phyloP scores from a whole-genome alignment of 805 yeast genomes.

The Ogataea saltuana region DNA sequence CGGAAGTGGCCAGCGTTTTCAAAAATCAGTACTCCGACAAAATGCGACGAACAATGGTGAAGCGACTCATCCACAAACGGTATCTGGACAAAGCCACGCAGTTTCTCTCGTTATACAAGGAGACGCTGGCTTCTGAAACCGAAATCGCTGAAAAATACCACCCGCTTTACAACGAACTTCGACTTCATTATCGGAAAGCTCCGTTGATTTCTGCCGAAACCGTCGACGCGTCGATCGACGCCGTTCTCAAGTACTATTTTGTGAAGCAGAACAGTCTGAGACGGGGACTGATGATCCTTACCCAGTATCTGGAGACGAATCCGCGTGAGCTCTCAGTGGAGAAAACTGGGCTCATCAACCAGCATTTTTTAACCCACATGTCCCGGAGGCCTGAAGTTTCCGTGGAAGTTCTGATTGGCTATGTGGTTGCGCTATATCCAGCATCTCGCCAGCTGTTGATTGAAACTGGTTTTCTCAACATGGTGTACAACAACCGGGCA shows the following conservation, averaged over 20 bases:
- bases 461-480: constrained; percentile 16
- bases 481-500: constrained; percentile 15
- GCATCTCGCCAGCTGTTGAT: constrained; percentile 5
- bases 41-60: constrained; percentile 23
- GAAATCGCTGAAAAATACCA: constrained; percentile 3
- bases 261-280: constrained; percentile 12
- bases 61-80: constrained; percentile 18
- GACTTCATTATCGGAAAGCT: constrained; percentile 12
- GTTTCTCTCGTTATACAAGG: constrained; percentile 14
- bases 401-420: constrained; percentile 15
- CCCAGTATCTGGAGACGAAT: constrained; percentile 12
- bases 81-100: constrained; percentile 17
- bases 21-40: constrained; percentile 16
- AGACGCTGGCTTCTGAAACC: constrained; percentile 3
- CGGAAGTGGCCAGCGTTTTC: constrained; percentile 10
- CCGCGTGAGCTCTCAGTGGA: neutral
- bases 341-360: constrained; percentile 11
- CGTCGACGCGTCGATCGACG: constrained; percentile 13
- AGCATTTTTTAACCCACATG: constrained; percentile 14
- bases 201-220: constrained; percentile 10
- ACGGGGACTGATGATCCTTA: constrained; percentile 19
- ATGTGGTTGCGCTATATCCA: constrained; percentile 18
- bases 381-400: constrained; percentile 8
- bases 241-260: constrained; percentile 15
- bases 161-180: constrained; percentile 13